phyloP scores from a whole-genome alignment of 2,329 filamentous ascomycete species.

The Thielaviopsis punctulata region DNA sequence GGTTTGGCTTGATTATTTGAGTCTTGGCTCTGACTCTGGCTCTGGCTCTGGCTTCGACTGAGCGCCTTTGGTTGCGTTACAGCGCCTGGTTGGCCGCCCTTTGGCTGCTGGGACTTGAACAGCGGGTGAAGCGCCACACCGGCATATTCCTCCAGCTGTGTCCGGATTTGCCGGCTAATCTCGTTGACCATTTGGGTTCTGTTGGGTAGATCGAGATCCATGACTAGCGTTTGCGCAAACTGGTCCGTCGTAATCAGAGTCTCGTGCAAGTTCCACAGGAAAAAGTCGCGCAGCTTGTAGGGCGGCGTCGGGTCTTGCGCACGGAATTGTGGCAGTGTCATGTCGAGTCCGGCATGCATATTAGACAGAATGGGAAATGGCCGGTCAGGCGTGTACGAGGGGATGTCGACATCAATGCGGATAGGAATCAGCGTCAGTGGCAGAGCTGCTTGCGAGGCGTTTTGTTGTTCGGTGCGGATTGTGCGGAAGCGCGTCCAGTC shows the following conservation, averaged over 20 bases:
- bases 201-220: conserved; percentile 82
- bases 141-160: conserved; percentile 89
- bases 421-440: conserved; percentile 88
- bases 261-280: conserved; percentile 95
- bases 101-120: conserved; percentile 45
- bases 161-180: conserved; percentile 86
- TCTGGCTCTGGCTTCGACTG: too few relatives aligned
- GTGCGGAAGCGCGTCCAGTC: conserved; percentile 74
- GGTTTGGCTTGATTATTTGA: conserved; percentile 19
- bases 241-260: conserved; percentile 85
- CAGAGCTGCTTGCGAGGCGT: conserved; percentile 51
- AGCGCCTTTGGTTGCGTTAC: conserved; percentile 13
- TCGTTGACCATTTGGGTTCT: conserved; percentile 51
- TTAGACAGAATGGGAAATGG: conserved; percentile 45
- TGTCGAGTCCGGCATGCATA: conserved; percentile 36
- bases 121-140: conserved; percentile 85
- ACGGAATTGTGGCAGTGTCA: conserved; percentile 61
- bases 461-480: conserved; percentile 40
- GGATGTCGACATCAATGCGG: conserved; percentile 85
- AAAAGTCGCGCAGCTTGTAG: conserved; percentile 84
- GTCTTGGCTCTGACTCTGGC: conserved; percentile 10
- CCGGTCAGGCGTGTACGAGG: conserved; percentile 51
- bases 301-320: conserved; percentile 63
- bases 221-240: conserved; percentile 78
- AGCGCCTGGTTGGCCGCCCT: conserved; percentile 16